phyloP scores from a whole-genome alignment of 257 asterid genomes.

The Plantago elongata region DNA sequence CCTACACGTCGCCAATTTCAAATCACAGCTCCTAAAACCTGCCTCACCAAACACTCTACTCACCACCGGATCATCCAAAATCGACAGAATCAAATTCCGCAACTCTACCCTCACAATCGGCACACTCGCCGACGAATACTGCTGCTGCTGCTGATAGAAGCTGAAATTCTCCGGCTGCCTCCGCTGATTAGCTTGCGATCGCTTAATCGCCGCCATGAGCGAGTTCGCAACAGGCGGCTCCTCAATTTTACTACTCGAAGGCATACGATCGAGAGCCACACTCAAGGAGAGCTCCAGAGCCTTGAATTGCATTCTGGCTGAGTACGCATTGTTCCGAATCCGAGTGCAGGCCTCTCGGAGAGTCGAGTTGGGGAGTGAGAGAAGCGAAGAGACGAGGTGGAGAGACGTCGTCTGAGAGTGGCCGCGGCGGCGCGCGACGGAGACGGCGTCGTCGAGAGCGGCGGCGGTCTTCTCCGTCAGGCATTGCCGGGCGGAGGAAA shows the following conservation, averaged over 20 bases:
- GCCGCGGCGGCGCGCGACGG: constrained; percentile 80
- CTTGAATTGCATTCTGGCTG: constrained; percentile 64
- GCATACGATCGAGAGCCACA: constrained; percentile 67
- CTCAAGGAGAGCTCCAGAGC: constrained; percentile 79
- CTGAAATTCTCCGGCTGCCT: constrained; percentile 76
- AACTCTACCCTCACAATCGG: constrained; percentile 79
- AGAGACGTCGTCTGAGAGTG: constrained; percentile 92
- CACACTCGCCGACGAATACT: constrained; percentile 26
- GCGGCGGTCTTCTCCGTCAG: constrained; percentile 60
- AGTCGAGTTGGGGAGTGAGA: constrained; percentile 58
- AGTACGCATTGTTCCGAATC: constrained; percentile 58
- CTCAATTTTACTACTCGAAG: constrained; percentile 39
- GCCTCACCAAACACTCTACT: constrained; percentile 87
- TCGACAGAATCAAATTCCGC: constrained; percentile 55
- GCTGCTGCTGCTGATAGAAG: constrained; percentile 57
- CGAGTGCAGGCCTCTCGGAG: constrained; percentile 82
- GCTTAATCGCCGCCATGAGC: constrained; percentile 81
- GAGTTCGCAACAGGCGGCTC: constrained; percentile 89
- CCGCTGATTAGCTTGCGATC: constrained; percentile 86
- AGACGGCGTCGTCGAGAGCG: constrained; percentile 78
- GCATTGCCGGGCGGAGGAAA: constrained; percentile 78
- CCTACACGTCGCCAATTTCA: constrained; percentile 58
- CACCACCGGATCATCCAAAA: constrained; percentile 86
- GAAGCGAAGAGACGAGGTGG: constrained; percentile 73
- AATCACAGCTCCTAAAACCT: constrained; percentile 76